Percentiles rank a stretch among this genome's conserved stretches.
These are phyloP conservation scores for Dactylellina parvicollis DNA, from an alignment of 2,329 filamentous ascomycete genomes.

Conservation along the genomic window DNA sequence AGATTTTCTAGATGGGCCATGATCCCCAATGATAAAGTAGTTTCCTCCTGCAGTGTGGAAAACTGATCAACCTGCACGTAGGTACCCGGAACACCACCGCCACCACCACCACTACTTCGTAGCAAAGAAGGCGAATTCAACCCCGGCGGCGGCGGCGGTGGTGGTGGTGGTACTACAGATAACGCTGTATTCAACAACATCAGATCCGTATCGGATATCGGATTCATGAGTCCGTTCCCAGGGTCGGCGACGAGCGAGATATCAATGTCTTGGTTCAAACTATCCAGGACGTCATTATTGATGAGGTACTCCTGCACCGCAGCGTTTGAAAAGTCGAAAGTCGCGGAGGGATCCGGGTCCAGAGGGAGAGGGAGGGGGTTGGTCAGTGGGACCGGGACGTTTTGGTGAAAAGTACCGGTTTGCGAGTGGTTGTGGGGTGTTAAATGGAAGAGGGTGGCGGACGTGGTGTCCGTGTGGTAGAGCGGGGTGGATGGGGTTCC, in stretches of 20 bases:
- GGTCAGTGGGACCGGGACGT: slow-evolving; percentile 1
- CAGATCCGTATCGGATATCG: not conserved
- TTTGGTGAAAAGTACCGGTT: not conserved
- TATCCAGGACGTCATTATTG: slow-evolving; percentile 42
- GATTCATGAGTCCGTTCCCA: not conserved
- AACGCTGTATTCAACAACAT: slow-evolving; percentile 34
- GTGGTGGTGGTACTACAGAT: slow-evolving; percentile 4
- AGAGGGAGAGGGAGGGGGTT: not conserved
- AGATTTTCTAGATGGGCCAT: slow-evolving; percentile 56
- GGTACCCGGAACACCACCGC: not conserved
- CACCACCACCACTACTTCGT: not conserved
- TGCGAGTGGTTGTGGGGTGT: too few species aligned
- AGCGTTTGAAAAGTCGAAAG: slow-evolving; percentile 36
- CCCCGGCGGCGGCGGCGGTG: too few species aligned
- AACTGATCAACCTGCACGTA: slow-evolving; percentile 50
- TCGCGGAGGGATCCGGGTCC: not conserved
- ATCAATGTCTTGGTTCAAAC: slow-evolving; percentile 4
- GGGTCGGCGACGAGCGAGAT: not conserved
- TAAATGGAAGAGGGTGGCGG: slow-evolving; percentile 19
- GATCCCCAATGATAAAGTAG: slow-evolving; percentile 56
- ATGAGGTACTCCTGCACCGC: slow-evolving; percentile 45
- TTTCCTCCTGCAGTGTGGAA: slow-evolving; percentile 55
- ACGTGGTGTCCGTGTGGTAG: slow-evolving; percentile 11
- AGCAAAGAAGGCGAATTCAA: slow-evolving; percentile 2
- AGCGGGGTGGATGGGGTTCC: not conserved